These are phyloP conservation scores for Pichia norvegensis DNA, from an alignment of 1,139 yeast genomes.

Conservation along the genomic window DNA sequence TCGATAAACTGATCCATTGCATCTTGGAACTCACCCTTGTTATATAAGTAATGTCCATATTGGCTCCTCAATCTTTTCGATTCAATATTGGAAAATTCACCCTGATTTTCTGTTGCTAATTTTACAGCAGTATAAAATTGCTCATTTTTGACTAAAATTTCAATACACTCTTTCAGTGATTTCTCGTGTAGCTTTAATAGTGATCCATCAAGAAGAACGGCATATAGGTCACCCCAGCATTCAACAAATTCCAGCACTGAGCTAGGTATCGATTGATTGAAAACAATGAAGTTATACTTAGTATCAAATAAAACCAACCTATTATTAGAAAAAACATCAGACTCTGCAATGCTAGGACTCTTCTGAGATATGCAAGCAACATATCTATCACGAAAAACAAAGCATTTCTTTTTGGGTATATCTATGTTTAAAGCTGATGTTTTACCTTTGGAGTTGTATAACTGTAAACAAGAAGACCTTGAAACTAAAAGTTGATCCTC, in stretches of 20 bases:
- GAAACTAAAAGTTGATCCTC: conserved; percentile 46
- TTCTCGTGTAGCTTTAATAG: conserved; percentile 64
- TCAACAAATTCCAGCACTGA: conserved; percentile 50
- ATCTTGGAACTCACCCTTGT: conserved; percentile 54
- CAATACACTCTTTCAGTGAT: conserved; percentile 58
- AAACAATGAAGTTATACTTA: conserved; percentile 61
- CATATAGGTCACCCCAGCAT: conserved; percentile 48
- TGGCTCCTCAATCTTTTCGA: conserved; percentile 50
- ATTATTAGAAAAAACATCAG: conserved; percentile 31
- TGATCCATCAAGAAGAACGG: conserved; percentile 70
- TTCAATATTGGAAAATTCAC: conserved; percentile 30
- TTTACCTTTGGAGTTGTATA: conserved; percentile 49
- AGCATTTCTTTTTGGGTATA: conserved; percentile 48
- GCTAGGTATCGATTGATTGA: conserved; percentile 59
- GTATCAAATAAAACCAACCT: conserved; percentile 62
- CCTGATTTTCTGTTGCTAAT: conserved; percentile 41
- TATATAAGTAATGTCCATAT: conserved; percentile 68
- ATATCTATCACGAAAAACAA: conserved; percentile 39
- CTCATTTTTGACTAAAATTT: conserved; percentile 61
- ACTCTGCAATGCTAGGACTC: conserved; percentile 22
- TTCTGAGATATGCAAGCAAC: conserved; percentile 49
- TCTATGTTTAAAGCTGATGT: conserved; percentile 53
- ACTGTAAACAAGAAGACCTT: conserved; percentile 42
- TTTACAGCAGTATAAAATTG: conserved; percentile 67
- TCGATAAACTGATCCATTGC: conserved; percentile 64